Base-by-base conservation (phyloP, 1,284 basidiomycete species). In the Limonomyces culmigenus region DNA sequence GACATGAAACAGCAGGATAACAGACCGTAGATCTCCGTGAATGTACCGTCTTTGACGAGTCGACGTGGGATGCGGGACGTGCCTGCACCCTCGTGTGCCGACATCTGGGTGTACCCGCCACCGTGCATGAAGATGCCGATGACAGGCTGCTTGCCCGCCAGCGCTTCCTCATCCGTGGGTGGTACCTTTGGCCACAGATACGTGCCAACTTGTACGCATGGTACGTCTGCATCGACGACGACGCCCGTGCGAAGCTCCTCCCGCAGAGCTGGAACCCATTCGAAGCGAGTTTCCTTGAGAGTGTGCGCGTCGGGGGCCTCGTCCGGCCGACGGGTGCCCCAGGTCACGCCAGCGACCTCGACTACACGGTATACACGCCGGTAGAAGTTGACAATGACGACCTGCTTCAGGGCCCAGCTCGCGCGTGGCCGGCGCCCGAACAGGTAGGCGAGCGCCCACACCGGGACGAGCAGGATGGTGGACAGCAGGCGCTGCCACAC, bases 21-120 rank as follows among this genome's bases (percentile, higher is more conserved):
- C 48, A 2, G 23, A 52, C 50, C 41, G 41, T 66, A 60, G 12
- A 67, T 58, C 39, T 66, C 58, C 4, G 58, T 49, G 33, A 63
- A 53, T 1, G 58, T 50, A 8, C 51, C 47, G 37, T 55, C 53
- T 56, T 46, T 20, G 3, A 65, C 55, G 5, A 67, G 43, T 14
- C 60, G 52, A 19, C 61, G 50, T 13, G 65, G 65, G 33, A 69
- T 62, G 37, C 60, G 52, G 1, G 63, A 67, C 6, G 65, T 65
- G n/a, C 56, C 46, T 29, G 60, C 51, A 2, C 47, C 51, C 46
- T 69, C 65, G 36, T 66, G 64, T 1, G 64, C 66, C 16, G 65
- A 67, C 63, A 67, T 67, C 38, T 69, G 66, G 38, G 62, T 66
- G 39, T 67, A 69, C 5, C 65, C 66, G 18, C 66, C 65, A 14